phyloP scores from a whole-genome alignment of 345 rosid genomes.

The Carallia brachiata region DNA sequence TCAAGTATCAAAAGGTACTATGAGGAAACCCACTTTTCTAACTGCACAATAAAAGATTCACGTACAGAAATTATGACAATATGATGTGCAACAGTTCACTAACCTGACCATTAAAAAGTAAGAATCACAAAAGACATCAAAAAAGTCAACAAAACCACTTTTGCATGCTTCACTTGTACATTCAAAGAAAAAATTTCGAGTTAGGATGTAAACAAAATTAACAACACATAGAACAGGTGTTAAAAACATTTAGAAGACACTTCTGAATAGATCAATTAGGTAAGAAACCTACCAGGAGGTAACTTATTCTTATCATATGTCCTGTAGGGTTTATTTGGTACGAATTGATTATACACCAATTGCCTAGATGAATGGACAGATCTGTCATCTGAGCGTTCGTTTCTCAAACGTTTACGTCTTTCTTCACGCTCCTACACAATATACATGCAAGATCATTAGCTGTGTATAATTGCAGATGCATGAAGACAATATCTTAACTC shows the following conservation, averaged over 20 bases:
- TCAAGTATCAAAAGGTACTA: neutral
- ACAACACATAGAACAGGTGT: no score
- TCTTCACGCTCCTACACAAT: conserved; percentile 89
- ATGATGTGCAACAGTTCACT: neutral
- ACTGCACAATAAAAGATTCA: neutral
- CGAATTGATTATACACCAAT: conserved; percentile 43
- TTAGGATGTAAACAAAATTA: no score
- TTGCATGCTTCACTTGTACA: neutral
- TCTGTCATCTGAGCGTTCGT: conserved; percentile 56
- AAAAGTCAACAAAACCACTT: neutral
- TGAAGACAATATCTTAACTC: neutral
- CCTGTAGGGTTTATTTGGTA: conserved; percentile 43
- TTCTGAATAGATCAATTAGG: conserved; percentile 1
- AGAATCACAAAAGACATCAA: neutral
- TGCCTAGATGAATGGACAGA: conserved; percentile 51
- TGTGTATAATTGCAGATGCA: neutral
- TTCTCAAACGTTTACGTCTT: conserved; percentile 73
- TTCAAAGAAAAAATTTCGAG: no score
- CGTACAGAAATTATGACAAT: no score
- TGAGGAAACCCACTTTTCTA: neutral
- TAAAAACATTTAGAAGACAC: no score
- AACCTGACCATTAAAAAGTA: neutral
- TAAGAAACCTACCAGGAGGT: conserved; percentile 67
- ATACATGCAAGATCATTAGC: conserved; percentile 15
- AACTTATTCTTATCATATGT: conserved; percentile 66